Base-by-base conservation (phyloP, 805 yeast genomes). In the Myxozyma sirexii region DNA sequence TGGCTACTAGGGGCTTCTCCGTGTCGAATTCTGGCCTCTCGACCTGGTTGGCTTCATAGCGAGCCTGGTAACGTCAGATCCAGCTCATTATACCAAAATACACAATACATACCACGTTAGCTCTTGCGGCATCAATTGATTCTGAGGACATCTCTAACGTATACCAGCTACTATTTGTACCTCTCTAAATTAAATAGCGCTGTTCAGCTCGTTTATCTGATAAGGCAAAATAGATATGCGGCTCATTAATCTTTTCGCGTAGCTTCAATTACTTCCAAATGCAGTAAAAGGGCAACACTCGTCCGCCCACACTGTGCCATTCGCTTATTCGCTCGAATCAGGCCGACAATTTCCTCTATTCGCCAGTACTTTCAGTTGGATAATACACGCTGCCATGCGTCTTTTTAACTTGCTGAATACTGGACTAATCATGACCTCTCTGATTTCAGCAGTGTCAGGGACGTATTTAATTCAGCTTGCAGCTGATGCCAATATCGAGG, bases 391-490 rank as follows among this genome's bases (percentile, higher is more conserved):
- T 24, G 37, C 37, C 13, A 15, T 54, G 41, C 23, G 35, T 26
- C 15, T 12, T 23, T 29, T 33, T n/a, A 12, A 5, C 19, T 4
- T 48, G 24, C 21, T 31, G 10, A 23, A 46, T 29, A 10, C 39
- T 27, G 12, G 24, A 12, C 23, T 47, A 13, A 17, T 51, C 29
- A 29, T 54, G 42, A 17, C 44, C 27, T 19, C 49, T 27, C 39
- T 57, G 27, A 50, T 46, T 39, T 60, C 64, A 8, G 5, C 49
- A 8, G 64, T 45, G 47, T 41, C 56, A 21, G 64, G 54, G 43
- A 51, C 57, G 23, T 58, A 59, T 45, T 19, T 27, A 85, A 38
- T 71, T 4, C 74, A 70, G 56, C 60, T 71, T 33, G 50, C 71
- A 4, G 57, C 64, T 21, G 49, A 48, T 26, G 61, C 65, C 17